Percentiles rank a stretch among this genome's conserved stretches.
phyloP scores from a whole-genome alignment of 2,329 filamentous ascomycete genomes.

The Phyllachora maydis region DNA sequence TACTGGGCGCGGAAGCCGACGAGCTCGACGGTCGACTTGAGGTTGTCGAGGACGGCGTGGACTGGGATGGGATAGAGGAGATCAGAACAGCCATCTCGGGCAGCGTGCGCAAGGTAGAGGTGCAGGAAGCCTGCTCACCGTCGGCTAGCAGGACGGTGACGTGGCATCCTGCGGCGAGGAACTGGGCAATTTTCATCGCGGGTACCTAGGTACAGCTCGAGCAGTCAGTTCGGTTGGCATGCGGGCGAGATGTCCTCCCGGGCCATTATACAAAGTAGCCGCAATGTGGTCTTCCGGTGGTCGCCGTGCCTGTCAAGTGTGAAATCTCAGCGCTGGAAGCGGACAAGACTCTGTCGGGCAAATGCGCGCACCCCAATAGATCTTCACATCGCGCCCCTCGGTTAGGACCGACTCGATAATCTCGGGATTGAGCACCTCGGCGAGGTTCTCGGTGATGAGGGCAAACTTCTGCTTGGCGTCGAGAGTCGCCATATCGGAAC shows the following conservation, averaged over 20 bases:
- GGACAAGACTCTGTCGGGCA: too few relatives aligned
- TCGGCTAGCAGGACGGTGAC: slow-evolving; percentile 61
- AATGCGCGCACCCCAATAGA: slow-evolving; percentile 71
- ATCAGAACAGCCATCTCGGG: background rate
- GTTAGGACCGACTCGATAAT: slow-evolving; percentile 57
- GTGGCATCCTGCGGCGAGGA: slow-evolving; percentile 67
- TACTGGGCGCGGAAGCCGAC: slow-evolving; percentile 67
- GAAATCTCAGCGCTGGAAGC: too few relatives aligned
- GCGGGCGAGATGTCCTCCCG: slow-evolving; percentile 22
- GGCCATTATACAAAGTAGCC: slow-evolving; percentile 51
- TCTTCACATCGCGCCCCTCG: slow-evolving; percentile 48
- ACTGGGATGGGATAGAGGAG: too few relatives aligned
- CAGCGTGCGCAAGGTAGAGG: slow-evolving; percentile 41
- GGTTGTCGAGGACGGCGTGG: slow-evolving; percentile 59
- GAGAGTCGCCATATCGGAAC: background rate
- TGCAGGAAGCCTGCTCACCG: too few relatives aligned
- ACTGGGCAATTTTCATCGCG: slow-evolving; percentile 74
- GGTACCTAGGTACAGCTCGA: slow-evolving; percentile 89
- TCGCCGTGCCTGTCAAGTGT: slow-evolving; percentile 39
- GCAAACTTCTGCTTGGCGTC: slow-evolving; percentile 9
- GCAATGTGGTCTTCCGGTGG: slow-evolving; percentile 66
- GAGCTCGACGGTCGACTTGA: slow-evolving; percentile 76
- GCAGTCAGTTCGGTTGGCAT: too few relatives aligned
- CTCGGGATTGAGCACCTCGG: slow-evolving; percentile 67
- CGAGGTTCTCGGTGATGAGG: slow-evolving; percentile 62